These are phyloP conservation scores for Phytopythium helicoides DNA, from an alignment of 352 stramenopile genomes.

Conservation along the genomic window DNA sequence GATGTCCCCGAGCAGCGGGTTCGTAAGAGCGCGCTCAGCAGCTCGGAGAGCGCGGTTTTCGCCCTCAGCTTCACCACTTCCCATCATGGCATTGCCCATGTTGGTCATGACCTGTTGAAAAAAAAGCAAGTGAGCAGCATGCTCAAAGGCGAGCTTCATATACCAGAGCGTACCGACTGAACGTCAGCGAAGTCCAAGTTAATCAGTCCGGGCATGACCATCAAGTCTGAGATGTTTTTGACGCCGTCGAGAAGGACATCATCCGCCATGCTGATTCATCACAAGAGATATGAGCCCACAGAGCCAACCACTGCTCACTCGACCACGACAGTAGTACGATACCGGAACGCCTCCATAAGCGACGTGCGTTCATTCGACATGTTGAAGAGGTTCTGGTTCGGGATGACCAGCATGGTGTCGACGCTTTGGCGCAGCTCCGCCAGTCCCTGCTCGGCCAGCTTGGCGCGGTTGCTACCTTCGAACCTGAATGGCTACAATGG, in stretches of 20 bases:
- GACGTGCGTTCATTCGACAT: slow-evolving; percentile 87
- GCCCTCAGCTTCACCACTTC: slow-evolving; percentile 89
- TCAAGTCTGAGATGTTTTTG: slow-evolving; percentile 88
- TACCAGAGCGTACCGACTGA: slow-evolving; percentile 39
- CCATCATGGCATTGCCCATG: slow-evolving; percentile 90
- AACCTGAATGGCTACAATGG: slow-evolving; percentile 73
- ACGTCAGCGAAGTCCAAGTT: slow-evolving; percentile 89
- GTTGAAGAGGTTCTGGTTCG: slow-evolving; percentile 89
- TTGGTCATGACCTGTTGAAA: slow-evolving; percentile 71
- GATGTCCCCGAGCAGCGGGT: slow-evolving; percentile 87
- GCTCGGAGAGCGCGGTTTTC: slow-evolving; percentile 85
- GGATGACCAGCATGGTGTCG: slow-evolving; percentile 88
- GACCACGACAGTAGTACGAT: neutral
- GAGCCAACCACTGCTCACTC: too few species aligned
- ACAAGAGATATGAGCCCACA: neutral
- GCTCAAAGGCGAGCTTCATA: too few species aligned
- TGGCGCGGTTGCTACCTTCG: slow-evolving; percentile 78
- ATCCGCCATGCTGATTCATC: slow-evolving; percentile 59
- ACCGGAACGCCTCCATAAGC: slow-evolving; percentile 87
- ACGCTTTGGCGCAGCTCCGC: slow-evolving; percentile 79
- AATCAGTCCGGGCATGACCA: slow-evolving; percentile 88
- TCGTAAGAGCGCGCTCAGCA: slow-evolving; percentile 84
- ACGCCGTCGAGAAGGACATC: slow-evolving; percentile 85
- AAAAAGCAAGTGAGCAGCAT: neutral
- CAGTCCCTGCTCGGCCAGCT: slow-evolving; percentile 76